A percentile compares a stretch with the other conserved stretches of the same genome.
phyloP scores from a whole-genome alignment of 805 yeast species.

The Kazachstania psychrophila region DNA sequence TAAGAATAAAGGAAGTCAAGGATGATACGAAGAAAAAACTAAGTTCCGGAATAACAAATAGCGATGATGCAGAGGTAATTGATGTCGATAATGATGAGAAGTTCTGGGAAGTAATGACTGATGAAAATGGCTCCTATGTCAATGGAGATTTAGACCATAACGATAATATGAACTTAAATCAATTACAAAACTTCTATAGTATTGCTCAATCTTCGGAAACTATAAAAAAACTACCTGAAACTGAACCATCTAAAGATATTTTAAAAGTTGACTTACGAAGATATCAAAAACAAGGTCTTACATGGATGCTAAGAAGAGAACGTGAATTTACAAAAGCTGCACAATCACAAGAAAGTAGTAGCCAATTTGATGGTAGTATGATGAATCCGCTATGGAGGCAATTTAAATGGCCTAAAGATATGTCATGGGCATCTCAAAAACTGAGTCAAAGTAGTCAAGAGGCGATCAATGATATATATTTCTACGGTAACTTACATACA shows the following conservation, averaged over 20 bases:
- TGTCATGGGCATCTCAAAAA: constrained; percentile 31
- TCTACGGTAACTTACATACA: constrained; percentile 69
- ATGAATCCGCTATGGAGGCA: constrained; percentile 84
- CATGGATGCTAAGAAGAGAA: constrained; percentile 86
- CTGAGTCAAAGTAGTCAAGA: neutral
- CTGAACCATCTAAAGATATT: constrained; percentile 40
- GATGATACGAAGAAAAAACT: constrained; percentile 13
- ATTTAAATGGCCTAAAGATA: constrained; percentile 60
- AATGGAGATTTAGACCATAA: constrained; percentile 14
- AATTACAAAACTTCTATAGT: constrained; percentile 63
- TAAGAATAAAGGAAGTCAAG: constrained; percentile 27
- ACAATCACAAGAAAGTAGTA: constrained; percentile 18
- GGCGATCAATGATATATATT: constrained; percentile 24
- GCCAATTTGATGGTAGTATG: constrained; percentile 38
- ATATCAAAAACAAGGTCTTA: constrained; percentile 76
- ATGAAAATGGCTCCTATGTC: constrained; percentile 4
- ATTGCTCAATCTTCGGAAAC: constrained; percentile 59
- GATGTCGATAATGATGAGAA: constrained; percentile 32
- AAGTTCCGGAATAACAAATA: constrained; percentile 3
- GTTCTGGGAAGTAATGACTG: constrained; percentile 9
- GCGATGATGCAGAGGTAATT: constrained; percentile 24
- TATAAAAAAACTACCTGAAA: constrained; percentile 49
- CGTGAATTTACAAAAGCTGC: constrained; percentile 38
- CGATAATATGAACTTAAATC: constrained; percentile 53
- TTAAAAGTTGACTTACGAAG: constrained; percentile 55